Percentiles rank a stretch among this genome's conserved stretches.
Conservation (phyloP, 2,329 filamentous ascomycete genomes). For the Tolypocladium guangdongense region DNA sequence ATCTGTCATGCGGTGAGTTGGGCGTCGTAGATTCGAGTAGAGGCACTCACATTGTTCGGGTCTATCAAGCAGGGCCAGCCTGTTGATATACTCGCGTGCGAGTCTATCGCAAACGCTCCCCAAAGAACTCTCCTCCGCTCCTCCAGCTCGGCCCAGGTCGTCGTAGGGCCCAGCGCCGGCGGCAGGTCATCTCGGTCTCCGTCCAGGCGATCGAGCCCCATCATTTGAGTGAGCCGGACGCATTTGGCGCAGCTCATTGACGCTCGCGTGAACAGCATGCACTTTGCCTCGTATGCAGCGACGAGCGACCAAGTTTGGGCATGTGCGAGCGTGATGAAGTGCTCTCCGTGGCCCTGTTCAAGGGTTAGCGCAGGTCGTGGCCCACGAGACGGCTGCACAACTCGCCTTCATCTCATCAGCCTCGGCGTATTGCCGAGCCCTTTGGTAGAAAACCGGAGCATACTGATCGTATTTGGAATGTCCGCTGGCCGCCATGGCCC, state of each 20-base stretch:
- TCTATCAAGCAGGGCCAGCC: constrained; percentile 82
- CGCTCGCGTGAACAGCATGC: constrained; percentile 74
- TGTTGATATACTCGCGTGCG: constrained; percentile 78
- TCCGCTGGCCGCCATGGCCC: constrained; percentile 65
- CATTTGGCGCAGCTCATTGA: constrained; percentile 70
- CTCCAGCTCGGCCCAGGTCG: constrained; percentile 65
- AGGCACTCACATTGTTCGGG: constrained; percentile 46
- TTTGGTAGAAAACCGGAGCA: constrained; percentile 69
- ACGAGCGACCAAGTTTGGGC: constrained; percentile 73
- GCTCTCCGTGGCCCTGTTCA: constrained; percentile 58
- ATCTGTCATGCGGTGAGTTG: constrained; percentile 32
- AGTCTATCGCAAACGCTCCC: constrained; percentile 72
- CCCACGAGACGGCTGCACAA: background rate
- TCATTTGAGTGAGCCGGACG: constrained; percentile 65
- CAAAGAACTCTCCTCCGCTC: constrained; percentile 81
- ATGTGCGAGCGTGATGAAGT: constrained; percentile 67
- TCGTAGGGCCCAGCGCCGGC: constrained; percentile 60
- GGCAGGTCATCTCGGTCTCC: constrained; percentile 54
- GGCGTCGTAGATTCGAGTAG: no score
- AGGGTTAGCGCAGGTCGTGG: background rate
- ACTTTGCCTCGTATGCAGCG: constrained; percentile 70
- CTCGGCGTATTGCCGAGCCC: constrained; percentile 74
- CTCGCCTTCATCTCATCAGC: constrained; percentile 68
- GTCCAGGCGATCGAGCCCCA: constrained; percentile 74
- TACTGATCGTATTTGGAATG: constrained; percentile 62